phyloP scores from a whole-genome alignment of 2,329 filamentous ascomycete species.

The Colletotrichum incanum region DNA sequence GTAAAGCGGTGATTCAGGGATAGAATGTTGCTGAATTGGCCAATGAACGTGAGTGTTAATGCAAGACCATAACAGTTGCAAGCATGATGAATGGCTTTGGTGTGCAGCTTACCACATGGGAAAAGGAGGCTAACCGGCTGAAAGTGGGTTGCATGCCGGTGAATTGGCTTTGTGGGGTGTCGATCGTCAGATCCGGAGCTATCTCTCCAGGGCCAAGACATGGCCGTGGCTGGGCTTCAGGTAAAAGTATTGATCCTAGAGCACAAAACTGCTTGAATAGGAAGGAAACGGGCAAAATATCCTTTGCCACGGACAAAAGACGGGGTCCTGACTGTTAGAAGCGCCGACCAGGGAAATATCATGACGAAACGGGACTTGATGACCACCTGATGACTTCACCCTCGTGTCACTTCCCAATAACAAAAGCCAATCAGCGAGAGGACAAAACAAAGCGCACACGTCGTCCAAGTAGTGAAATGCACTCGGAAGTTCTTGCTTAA shows the following conservation, averaged over 20 bases:
- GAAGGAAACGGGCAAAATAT: background rate
- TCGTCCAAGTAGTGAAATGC: background rate
- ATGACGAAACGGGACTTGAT: conserved; percentile 3
- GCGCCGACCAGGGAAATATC: background rate
- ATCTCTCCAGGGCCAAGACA: background rate
- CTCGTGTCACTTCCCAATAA: background rate
- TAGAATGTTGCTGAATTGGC: background rate
- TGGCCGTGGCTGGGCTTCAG: background rate
- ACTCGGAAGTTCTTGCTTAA: background rate
- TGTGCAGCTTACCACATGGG: background rate
- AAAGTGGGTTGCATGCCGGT: background rate
- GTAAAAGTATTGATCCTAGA: background rate
- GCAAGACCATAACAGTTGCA: background rate
- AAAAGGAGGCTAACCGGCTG: background rate
- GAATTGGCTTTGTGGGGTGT: background rate
- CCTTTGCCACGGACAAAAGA: no score
- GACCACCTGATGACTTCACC: background rate
- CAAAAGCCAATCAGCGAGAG: background rate
- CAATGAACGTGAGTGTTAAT: background rate
- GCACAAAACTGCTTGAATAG: no score
- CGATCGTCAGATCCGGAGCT: conserved; percentile 6
- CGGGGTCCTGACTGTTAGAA: background rate
- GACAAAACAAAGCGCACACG: background rate
- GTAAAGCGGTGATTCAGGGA: background rate
- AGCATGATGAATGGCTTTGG: background rate